These are phyloP conservation scores for Aspergillus sp. DNA, from an alignment of 2,329 filamentous ascomycete species.

Conservation along the genomic window DNA sequence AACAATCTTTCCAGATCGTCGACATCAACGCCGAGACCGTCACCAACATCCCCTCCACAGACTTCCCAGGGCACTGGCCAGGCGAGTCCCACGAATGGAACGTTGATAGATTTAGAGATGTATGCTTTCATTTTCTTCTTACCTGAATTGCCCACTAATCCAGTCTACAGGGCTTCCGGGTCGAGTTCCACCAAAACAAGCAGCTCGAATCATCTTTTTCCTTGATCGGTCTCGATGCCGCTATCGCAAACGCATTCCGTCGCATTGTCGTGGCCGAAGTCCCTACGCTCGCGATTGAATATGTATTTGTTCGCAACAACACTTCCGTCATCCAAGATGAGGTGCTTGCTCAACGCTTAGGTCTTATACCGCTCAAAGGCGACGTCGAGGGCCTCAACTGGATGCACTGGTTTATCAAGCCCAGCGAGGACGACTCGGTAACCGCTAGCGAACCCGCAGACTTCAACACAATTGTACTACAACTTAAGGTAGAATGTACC, in stretches of 20 bases:
- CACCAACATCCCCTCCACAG: conserved; percentile 81
- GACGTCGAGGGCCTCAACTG: conserved; percentile 74
- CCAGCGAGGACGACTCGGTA: conserved; percentile 59
- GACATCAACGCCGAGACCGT: conserved; percentile 88
- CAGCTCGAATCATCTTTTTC: conserved; percentile 81
- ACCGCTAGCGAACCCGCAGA: conserved; percentile 59
- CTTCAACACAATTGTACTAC: conserved; percentile 82
- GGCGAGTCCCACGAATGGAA: conserved; percentile 84
- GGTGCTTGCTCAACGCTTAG: conserved; percentile 85
- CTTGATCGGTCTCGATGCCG: conserved; percentile 85
- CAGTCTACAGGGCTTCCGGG: conserved; percentile 59
- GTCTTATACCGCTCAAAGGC: conserved; percentile 85
- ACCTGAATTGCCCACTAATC: background rate
- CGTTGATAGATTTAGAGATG: conserved; percentile 67
- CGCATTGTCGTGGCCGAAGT: conserved; percentile 95
- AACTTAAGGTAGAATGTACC: conserved; percentile 76
- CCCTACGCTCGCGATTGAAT: conserved; percentile 90
- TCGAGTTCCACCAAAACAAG: conserved; percentile 83
- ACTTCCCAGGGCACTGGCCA: conserved; percentile 88
- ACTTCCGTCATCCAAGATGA: conserved; percentile 98
- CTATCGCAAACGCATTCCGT: conserved; percentile 94
- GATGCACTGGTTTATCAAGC: conserved; percentile 79
- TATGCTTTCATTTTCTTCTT: conserved; percentile 29
- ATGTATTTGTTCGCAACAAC: conserved; percentile 91
- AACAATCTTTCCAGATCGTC: conserved; percentile 62